A percentile compares a stretch with the other conserved stretches of the same genome.
Conservation (phyloP, 306 rosid species). For the Vachellia collinsii region DNA sequence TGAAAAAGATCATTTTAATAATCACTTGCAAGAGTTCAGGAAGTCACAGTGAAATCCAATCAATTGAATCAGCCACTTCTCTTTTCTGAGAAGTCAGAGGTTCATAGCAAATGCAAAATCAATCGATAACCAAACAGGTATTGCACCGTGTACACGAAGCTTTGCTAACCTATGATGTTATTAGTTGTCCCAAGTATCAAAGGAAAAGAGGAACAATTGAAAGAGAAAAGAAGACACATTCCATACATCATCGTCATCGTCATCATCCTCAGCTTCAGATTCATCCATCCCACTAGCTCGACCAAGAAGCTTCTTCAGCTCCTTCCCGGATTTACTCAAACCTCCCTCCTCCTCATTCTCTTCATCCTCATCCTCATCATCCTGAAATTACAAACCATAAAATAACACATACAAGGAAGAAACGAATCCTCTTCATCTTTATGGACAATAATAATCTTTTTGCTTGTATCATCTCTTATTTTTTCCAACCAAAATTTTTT, state of each 20-base stretch:
- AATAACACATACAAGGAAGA: conserved; percentile 29
- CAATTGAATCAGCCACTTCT: conserved; percentile 14
- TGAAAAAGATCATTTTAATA: conserved; percentile 25
- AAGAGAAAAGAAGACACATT: conserved; percentile 17
- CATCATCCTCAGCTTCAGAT: conserved; percentile 87
- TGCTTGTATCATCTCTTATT: neutral
- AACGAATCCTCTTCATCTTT: neutral
- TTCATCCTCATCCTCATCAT: conserved; percentile 83
- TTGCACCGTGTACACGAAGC: conserved; percentile 18
- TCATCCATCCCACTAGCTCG: conserved; percentile 72
- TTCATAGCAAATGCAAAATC: conserved; percentile 17
- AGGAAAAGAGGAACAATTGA: neutral
- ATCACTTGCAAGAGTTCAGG: conserved; percentile 19
- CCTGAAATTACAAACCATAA: conserved; percentile 53
- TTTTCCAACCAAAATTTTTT: neutral
- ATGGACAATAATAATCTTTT: neutral
- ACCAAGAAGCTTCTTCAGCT: conserved; percentile 88
- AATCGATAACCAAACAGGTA: conserved; percentile 17
- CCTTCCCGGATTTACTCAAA: conserved; percentile 94
- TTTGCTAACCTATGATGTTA: conserved; percentile 24
- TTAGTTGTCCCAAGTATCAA: conserved; percentile 21
- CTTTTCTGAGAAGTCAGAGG: conserved; percentile 14
- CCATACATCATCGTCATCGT: conserved; percentile 62
- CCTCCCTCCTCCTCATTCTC: conserved; percentile 83
- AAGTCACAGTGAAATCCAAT: conserved; percentile 1